Evolutionary conservation across 2,329 filamentous ascomycete genomes (phyloP).

Genomic region (Aaosphaeria arxii): DNA sequence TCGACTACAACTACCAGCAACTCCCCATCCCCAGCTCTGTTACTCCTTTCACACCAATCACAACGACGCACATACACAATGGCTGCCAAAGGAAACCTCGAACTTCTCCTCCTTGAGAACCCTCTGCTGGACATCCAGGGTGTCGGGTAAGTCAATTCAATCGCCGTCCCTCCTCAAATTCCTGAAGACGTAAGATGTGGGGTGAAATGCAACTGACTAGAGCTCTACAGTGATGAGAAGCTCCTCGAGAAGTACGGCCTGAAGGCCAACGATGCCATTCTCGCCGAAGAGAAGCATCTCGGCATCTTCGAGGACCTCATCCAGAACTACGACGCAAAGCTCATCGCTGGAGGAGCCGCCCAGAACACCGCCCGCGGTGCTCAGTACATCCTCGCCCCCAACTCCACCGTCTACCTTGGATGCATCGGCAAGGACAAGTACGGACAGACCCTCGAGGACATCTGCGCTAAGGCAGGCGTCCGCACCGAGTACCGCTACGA

Average conservation of each 20-base stretch:
- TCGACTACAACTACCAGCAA: neutral
- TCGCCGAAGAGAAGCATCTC: constrained; percentile 88
- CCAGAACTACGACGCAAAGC: constrained; percentile 85
- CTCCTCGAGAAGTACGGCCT: constrained; percentile 90
- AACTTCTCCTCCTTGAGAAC: constrained; percentile 93
- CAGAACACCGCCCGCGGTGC: constrained; percentile 97
- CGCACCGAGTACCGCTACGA: constrained; percentile 95
- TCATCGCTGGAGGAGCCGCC: constrained; percentile 93
- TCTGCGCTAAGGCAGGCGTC: constrained; percentile 83
- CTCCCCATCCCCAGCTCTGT: neutral
- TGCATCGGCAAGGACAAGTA: constrained; percentile 96
- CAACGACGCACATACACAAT: constrained; percentile 48
- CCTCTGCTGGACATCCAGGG: constrained; percentile 97
- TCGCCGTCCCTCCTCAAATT: neutral
- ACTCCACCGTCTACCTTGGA: constrained; percentile 91
- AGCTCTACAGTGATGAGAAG: constrained; percentile 63
- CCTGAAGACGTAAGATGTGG: neutral
- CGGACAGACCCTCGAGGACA: constrained; percentile 80
- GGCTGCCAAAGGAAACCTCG: constrained; percentile 74
- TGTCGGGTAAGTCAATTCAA: constrained; percentile 51
- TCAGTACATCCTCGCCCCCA: constrained; percentile 82
- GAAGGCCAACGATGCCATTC: constrained; percentile 96
- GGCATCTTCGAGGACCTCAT: constrained; percentile 90
- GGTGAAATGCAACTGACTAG: neutral
- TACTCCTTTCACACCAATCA: neutral